Evolutionary conservation across 2,329 filamentous ascomycete species (phyloP).

Genomic region (Cladosporium austrohemisphaericum): DNA sequence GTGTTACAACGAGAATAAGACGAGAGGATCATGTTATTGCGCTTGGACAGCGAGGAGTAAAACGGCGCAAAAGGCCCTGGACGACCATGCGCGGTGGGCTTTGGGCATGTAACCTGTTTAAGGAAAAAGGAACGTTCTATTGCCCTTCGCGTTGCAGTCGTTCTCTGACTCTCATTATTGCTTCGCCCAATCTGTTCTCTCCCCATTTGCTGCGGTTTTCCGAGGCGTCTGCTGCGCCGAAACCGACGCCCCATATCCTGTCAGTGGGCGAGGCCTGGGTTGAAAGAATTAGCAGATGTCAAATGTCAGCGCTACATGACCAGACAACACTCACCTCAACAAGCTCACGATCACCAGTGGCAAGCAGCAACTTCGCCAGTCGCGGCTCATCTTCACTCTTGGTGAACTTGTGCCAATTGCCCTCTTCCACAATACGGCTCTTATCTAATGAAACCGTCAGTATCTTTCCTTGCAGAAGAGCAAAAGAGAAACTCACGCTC

Average conservation of each 20-base stretch:
- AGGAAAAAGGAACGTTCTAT: neutral
- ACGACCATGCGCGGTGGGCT: too few relatives aligned
- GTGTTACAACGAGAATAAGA: constrained; percentile 80
- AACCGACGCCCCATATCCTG: constrained; percentile 65
- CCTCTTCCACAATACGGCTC: constrained; percentile 53
- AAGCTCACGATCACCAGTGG: constrained; percentile 57
- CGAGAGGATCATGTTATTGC: neutral
- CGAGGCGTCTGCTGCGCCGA: constrained; percentile 49
- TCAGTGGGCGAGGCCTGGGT: constrained; percentile 50
- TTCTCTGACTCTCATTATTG: constrained; percentile 56
- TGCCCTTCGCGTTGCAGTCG: constrained; percentile 45
- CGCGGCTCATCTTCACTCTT: constrained; percentile 37
- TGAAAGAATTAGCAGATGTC: neutral
- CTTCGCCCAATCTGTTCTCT: constrained; percentile 61
- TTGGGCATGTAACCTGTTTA: too few relatives aligned
- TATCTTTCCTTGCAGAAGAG: neutral
- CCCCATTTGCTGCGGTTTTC: constrained; percentile 54
- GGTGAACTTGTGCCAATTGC: constrained; percentile 59
- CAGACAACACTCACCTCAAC: constrained; percentile 52
- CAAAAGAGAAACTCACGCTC: constrained; percentile 25
- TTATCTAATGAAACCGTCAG: constrained; percentile 37
- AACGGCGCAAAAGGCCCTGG: neutral
- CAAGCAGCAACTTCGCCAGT: constrained; percentile 50
- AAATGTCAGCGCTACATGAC: neutral
- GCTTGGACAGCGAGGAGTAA: neutral